Evolutionary conservation across 1,284 basidiomycete species (phyloP).

Genomic region (Trametes versicolor): DNA sequence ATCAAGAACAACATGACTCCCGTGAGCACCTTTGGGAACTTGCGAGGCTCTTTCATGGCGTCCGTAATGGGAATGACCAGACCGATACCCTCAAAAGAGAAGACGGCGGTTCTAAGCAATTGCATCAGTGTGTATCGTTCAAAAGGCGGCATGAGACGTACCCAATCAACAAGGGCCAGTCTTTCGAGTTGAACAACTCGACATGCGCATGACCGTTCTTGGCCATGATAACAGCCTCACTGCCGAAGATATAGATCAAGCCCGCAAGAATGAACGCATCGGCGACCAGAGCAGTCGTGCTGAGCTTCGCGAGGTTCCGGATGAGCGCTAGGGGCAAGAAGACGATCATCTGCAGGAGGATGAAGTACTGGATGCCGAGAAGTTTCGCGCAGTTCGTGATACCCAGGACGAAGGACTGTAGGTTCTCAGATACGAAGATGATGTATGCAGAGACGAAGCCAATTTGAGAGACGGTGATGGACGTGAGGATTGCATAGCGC

Average conservation of each 20-base stretch:
- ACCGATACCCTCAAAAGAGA: slow-evolving; percentile 98
- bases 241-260: slow-evolving; percentile 86
- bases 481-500: slow-evolving; percentile 89
- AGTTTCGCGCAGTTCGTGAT: slow-evolving; percentile 82
- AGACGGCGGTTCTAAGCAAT: slow-evolving; percentile 86
- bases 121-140: slow-evolving; percentile 3
- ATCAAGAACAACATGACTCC: slow-evolving; percentile 91
- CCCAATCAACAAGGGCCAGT: slow-evolving; percentile 95
- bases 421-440: slow-evolving; percentile 96
- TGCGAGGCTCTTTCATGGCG: slow-evolving; percentile 93
- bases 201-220: slow-evolving; percentile 84
- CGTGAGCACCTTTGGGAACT: slow-evolving; percentile 90
- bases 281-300: slow-evolving; percentile 91
- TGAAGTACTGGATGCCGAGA: slow-evolving; percentile 83
- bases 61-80: slow-evolving; percentile 98
- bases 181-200: slow-evolving; percentile 87
- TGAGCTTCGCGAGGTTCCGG: slow-evolving; percentile 92
- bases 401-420: slow-evolving; percentile 88
- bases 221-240: slow-evolving; percentile 77
- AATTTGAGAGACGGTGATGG: slow-evolving; percentile 91
- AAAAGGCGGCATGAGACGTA: slow-evolving; percentile 47
- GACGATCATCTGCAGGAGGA: slow-evolving; percentile 84
- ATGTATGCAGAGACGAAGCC: slow-evolving; percentile 93
- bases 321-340: slow-evolving; percentile 91
- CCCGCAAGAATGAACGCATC: slow-evolving; percentile 97